phyloP scores from a whole-genome alignment of 2,329 filamentous ascomycete species.

The Aspergillus fischeri region DNA sequence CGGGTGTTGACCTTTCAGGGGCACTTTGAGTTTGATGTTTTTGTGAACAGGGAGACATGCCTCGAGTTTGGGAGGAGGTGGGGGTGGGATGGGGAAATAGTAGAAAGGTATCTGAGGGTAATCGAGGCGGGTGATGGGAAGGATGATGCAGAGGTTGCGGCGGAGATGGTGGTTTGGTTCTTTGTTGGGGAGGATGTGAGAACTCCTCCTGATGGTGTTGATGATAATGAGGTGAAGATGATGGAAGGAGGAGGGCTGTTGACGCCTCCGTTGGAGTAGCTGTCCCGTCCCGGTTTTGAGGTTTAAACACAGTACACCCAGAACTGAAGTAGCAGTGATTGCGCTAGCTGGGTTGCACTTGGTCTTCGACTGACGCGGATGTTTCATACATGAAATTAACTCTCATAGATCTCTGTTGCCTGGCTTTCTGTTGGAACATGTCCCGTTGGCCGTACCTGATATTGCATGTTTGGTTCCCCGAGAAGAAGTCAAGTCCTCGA shows the following conservation, averaged over 20 bases:
- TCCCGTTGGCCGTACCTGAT: no score
- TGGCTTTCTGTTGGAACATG: no score
- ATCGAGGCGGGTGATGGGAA: neutral
- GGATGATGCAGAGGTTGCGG: conserved; percentile 5
- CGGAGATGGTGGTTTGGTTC: neutral
- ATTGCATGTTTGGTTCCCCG: no score
- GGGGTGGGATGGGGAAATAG: conserved; percentile 2
- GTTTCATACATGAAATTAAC: no score
- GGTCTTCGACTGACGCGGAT: no score
- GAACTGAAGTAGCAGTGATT: no score
- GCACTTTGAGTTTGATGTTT: conserved; percentile 25
- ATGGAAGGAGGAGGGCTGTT: neutral
- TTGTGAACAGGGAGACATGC: conserved; percentile 17
- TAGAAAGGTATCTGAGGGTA: neutral
- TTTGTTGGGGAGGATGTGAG: neutral
- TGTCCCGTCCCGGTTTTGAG: no score
- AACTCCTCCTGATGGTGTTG: neutral
- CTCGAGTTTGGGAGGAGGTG: conserved; percentile 15
- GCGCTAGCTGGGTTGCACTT: no score
- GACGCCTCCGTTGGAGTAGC: neutral
- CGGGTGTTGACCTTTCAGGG: conserved; percentile 24
- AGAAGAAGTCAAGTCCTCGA: no score
- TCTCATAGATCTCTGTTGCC: no score
- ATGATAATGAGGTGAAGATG: neutral
- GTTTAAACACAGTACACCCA: no score